A percentile compares a stretch with the other conserved stretches of the same genome.
Evolutionary conservation across 2,329 filamentous ascomycete species (phyloP).

Genomic region (Penicillium expansum): DNA sequence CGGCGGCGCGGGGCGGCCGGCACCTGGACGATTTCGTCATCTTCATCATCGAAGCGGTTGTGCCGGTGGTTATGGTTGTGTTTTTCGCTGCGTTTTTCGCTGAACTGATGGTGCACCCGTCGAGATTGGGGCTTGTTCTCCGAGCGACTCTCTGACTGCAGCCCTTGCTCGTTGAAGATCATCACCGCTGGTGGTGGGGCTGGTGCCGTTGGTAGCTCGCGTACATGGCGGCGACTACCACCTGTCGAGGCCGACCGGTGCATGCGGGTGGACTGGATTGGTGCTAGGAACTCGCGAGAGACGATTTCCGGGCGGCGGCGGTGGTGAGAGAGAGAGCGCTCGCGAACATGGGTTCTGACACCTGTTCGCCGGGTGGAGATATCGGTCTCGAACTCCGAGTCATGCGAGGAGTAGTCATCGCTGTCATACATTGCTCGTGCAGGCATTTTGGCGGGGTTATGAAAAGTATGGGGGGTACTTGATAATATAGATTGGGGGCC

Average conservation of each 20-base stretch:
- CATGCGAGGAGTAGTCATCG: slow-evolving; percentile 22
- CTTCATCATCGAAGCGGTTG: slow-evolving; percentile 28
- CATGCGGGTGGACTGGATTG: slow-evolving; percentile 23
- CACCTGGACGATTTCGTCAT: slow-evolving; percentile 6
- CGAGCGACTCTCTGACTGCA: slow-evolving; percentile 26
- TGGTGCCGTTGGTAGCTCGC: slow-evolving; percentile 7
- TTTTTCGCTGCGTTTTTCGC: slow-evolving; percentile 16
- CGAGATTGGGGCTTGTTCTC: slow-evolving; percentile 29
- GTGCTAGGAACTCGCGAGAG: slow-evolving; percentile 23
- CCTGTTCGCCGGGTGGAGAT: slow-evolving; percentile 30
- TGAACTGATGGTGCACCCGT: slow-evolving; percentile 20
- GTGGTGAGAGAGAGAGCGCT: slow-evolving; percentile 36
- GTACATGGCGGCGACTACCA: slow-evolving; percentile 26
- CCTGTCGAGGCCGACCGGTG: slow-evolving; percentile 40
- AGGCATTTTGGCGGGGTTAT: slow-evolving; percentile 18
- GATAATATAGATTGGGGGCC: background rate
- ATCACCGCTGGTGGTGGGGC: slow-evolving; percentile 24
- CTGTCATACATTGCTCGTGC: slow-evolving; percentile 7
- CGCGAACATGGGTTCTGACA: slow-evolving; percentile 22
- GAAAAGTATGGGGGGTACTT: background rate
- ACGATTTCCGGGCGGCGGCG: slow-evolving; percentile 24
- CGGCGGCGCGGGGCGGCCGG: slow-evolving; percentile 13
- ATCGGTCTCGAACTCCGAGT: slow-evolving; percentile 38
- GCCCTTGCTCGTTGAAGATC: slow-evolving; percentile 37
- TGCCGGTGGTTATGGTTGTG: background rate